Evolutionary conservation across 331 rosid species (phyloP).

Genomic region (Quercus tomentella): DNA sequence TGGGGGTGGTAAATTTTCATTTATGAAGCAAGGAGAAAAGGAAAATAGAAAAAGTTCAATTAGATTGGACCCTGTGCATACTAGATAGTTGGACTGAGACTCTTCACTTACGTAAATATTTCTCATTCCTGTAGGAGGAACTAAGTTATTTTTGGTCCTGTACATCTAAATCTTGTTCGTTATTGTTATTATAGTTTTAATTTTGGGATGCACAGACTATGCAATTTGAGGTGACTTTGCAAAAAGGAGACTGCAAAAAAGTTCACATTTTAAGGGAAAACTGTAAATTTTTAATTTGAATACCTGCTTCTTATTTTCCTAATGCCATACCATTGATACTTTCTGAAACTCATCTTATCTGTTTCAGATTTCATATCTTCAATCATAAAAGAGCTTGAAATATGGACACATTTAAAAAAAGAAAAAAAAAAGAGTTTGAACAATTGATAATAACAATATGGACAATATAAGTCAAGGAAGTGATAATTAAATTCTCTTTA

Average conservation of each 20-base stretch:
- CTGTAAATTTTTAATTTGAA: constrained; percentile 45
- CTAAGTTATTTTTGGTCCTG: neutral
- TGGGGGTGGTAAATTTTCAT: neutral
- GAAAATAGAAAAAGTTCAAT: neutral
- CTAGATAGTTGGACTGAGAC: neutral
- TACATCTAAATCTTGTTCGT: neutral
- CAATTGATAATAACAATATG: neutral
- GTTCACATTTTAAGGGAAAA: constrained; percentile 73
- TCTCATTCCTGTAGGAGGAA: neutral
- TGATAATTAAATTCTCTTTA: neutral
- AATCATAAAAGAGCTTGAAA: neutral
- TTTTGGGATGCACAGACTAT: constrained; percentile 9
- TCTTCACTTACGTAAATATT: neutral
- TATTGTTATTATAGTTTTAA: neutral
- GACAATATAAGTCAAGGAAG: neutral
- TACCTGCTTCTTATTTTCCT: constrained; percentile 6
- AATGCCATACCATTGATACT: neutral
- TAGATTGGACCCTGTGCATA: neutral
- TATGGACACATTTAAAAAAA: no score
- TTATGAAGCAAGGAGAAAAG: neutral
- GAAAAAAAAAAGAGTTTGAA: neutral
- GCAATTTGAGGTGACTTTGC: constrained; percentile 62
- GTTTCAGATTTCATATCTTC: neutral
- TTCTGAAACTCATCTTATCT: constrained; percentile 9
- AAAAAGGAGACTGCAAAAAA: constrained; percentile 55